Evolutionary conservation across 768 basidiomycete genomes (phyloP), one percentile per base, ranked within the genome.

Genomic region (Saitozyma podzolica): DNA sequence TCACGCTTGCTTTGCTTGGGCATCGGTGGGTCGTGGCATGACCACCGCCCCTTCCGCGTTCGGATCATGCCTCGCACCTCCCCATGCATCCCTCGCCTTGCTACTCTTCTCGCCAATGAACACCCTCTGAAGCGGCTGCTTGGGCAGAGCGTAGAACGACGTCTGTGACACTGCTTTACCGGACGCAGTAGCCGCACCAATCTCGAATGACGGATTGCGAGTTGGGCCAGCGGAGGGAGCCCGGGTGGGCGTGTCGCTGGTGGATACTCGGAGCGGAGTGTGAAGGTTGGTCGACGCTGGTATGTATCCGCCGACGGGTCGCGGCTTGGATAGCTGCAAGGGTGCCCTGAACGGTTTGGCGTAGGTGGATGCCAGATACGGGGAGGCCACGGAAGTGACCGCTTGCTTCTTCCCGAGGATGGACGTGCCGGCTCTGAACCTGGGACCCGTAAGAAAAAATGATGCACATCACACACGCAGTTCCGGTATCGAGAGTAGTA

Each of bases 11-110:
- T 83, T 82, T 40, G 85, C 84, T 65, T 91, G 88, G 40, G 85
- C 86, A 62, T 85, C 83, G 9, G 83, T 85, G 0, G 92, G 92
- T 6, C 84, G 79, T 68, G 87, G 89, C 91, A 99, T 90, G 6
- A 97, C 88, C 8, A 98, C 80, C 0, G 93, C 92, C 4, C 85
- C 88, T 56, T 87, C 85, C 0, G 84, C 85, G 6, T 84, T 78
- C 3, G 95, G 91, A 74, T 95, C 87, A 76, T 92, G 87, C 41
- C 73, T 59, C 1, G 74, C 64, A 39, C 64, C 56, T 61, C 68
- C 66, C 69, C 73, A 66, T 61, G 69, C 58, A 13, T 58, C 17
- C 48, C 69, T 17, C 20, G 67, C 50, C 50, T 66, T 64, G 14
- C 58, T 65, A 52, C 64, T 67, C 61, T 58, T 58, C 50, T 66